These are phyloP conservation scores for Leishmania gerbilli DNA, from an alignment of 208 protist species.

Conservation along the genomic window DNA sequence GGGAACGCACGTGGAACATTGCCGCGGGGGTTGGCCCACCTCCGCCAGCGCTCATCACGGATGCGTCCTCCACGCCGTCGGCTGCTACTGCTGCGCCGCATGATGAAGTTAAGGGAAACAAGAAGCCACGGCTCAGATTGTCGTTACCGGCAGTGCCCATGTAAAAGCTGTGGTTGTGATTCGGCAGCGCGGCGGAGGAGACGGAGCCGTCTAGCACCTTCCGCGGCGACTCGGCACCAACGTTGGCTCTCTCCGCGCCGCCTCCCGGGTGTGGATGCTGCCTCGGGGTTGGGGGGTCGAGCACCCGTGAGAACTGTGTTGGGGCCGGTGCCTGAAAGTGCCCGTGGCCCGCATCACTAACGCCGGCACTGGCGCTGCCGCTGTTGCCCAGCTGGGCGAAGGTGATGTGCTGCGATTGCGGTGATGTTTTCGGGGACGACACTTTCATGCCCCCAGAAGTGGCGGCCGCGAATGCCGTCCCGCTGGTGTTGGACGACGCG, in stretches of 20 bases:
- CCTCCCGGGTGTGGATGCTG: background rate
- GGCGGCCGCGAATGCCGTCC: background rate
- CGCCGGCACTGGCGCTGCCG: background rate
- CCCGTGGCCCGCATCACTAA: background rate
- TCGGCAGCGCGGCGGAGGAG: background rate
- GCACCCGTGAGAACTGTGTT: background rate
- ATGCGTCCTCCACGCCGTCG: background rate
- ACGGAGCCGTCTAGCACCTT: background rate
- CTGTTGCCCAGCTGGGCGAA: background rate
- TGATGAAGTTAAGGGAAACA: conserved; percentile 21
- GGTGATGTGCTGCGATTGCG: background rate
- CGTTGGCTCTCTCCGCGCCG: background rate
- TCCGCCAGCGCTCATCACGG: background rate
- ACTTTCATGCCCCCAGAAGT: background rate
- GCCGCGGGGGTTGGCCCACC: background rate
- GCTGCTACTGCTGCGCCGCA: background rate
- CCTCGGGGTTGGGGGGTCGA: background rate
- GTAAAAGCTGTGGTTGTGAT: conserved; percentile 39
- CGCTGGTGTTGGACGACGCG: background rate
- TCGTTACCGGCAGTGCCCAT: conserved; percentile 31
- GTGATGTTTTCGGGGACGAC: background rate
- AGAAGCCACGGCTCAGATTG: conserved; percentile 40
- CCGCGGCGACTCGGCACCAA: background rate
- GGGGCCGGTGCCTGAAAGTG: background rate
- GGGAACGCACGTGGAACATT: background rate